Conservation (phyloP, 2,329 filamentous ascomycete genomes). For the Harringtonia aguacate region DNA sequence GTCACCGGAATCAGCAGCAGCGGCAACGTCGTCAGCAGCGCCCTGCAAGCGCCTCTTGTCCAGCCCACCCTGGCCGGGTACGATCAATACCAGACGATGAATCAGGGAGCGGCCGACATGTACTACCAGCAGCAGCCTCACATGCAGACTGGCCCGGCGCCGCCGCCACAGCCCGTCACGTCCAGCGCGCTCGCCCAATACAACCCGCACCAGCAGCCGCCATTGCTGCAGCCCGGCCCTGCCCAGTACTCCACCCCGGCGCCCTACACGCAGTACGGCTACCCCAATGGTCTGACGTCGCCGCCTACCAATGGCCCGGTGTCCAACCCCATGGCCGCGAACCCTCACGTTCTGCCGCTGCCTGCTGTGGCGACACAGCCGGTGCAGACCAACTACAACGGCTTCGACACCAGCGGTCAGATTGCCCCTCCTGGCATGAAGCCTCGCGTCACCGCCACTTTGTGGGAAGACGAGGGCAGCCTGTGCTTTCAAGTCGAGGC, state of each 20-base stretch:
- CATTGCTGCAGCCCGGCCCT: slow-evolving; percentile 62
- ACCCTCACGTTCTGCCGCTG: slow-evolving; percentile 57
- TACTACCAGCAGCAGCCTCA: slow-evolving; percentile 68
- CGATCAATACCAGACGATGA: slow-evolving; percentile 55
- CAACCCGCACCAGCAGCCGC: slow-evolving; percentile 60
- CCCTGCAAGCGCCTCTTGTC: slow-evolving; percentile 27
- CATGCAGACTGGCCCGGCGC: slow-evolving; percentile 67
- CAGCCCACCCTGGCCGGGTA: slow-evolving; percentile 26
- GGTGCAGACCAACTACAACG: slow-evolving; percentile 43
- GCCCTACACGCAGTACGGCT: slow-evolving; percentile 61
- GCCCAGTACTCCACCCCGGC: slow-evolving; percentile 53
- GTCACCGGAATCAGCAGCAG: slow-evolving; percentile 23
- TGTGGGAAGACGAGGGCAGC: slow-evolving; percentile 98
- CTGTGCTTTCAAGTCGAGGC: slow-evolving; percentile 97
- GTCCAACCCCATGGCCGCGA: slow-evolving; percentile 55
- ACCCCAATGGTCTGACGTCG: slow-evolving; percentile 69
- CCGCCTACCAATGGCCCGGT: slow-evolving; percentile 61
- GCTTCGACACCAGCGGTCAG: slow-evolving; percentile 80
- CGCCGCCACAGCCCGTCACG: slow-evolving; percentile 65
- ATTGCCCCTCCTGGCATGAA: slow-evolving; percentile 90
- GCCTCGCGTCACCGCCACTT: slow-evolving; percentile 85
- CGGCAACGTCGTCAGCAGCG: slow-evolving; percentile 11
- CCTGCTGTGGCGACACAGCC: slow-evolving; percentile 44
- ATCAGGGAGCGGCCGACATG: slow-evolving; percentile 71
- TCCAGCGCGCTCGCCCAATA: slow-evolving; percentile 67